Percentiles rank a stretch among this genome's conserved stretches.
phyloP scores from a whole-genome alignment of 192 early-diverging fungal genomes.

The Tieghemiomyces parasiticus region DNA sequence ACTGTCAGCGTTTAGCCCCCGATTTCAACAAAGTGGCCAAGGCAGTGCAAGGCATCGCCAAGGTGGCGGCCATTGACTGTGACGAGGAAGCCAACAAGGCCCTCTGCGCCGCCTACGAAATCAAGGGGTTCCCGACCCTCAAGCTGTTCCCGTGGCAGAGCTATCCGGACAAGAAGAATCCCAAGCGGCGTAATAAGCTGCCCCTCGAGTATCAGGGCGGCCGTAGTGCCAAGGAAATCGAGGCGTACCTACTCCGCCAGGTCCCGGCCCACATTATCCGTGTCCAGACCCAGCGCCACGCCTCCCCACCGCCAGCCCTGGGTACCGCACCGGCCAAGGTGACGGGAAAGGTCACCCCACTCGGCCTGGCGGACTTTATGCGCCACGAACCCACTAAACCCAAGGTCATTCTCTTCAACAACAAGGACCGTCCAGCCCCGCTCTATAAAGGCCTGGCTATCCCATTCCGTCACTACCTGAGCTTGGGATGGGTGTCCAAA shows the following conservation, averaged over 20 bases:
- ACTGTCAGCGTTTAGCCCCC: slow-evolving; percentile 77
- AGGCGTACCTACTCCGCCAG: slow-evolving; percentile 47
- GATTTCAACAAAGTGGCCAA: slow-evolving; percentile 81
- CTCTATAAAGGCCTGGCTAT: slow-evolving; percentile 79
- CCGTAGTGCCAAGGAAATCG: slow-evolving; percentile 55
- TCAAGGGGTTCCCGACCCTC: slow-evolving; percentile 82
- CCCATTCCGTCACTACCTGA: slow-evolving; percentile 48
- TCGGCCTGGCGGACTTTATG: slow-evolving; percentile 36
- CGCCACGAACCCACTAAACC: slow-evolving; percentile 25
- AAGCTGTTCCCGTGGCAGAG: slow-evolving; percentile 50
- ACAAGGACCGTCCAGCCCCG: slow-evolving; percentile 56
- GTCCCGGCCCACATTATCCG: slow-evolving; percentile 36
- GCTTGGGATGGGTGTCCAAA: slow-evolving; percentile 59
- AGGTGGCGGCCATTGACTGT: slow-evolving; percentile 83
- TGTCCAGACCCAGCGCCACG: not conserved
- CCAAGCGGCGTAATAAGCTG: slow-evolving; percentile 18
- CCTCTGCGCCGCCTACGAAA: slow-evolving; percentile 59
- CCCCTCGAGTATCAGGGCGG: slow-evolving; percentile 53
- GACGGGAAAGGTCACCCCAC: slow-evolving; percentile 10
- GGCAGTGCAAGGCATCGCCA: slow-evolving; percentile 69
- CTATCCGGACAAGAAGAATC: slow-evolving; percentile 29
- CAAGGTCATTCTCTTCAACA: slow-evolving; percentile 65
- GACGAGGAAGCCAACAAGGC: slow-evolving; percentile 63
- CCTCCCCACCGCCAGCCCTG: slow-evolving; percentile 12
- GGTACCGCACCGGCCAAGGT: slow-evolving; percentile 18